phyloP scores from a whole-genome alignment of 345 rosid genomes.

The Murraya paniculata region DNA sequence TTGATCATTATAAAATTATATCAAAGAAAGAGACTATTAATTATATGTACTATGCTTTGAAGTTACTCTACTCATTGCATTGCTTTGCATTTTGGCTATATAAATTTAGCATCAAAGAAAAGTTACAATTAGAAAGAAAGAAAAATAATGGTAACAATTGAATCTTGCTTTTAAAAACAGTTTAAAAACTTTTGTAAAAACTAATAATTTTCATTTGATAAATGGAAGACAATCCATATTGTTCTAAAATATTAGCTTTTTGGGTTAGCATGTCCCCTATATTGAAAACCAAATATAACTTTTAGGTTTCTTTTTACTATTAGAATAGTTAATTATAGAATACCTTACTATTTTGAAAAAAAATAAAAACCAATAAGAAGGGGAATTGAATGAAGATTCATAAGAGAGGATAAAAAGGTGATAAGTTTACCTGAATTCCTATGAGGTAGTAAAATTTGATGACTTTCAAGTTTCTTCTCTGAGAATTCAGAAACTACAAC shows the following conservation, averaged over 20 bases:
- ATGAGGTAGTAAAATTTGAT: background rate
- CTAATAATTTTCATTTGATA: slow-evolving; percentile 1
- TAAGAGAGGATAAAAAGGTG: background rate
- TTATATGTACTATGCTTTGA: slow-evolving; percentile 21
- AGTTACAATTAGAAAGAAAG: slow-evolving; percentile 1
- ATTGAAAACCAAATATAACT: slow-evolving; percentile 2
- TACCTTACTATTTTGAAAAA: no score
- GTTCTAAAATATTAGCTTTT: slow-evolving; percentile 4
- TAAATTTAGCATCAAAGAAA: background rate
- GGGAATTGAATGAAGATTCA: slow-evolving; percentile 1
- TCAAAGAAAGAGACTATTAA: slow-evolving; percentile 8
- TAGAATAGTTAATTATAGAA: background rate
- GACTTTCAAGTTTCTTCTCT: background rate
- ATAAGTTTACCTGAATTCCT: background rate
- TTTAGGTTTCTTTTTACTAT: slow-evolving; percentile 15
- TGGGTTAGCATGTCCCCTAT: slow-evolving; percentile 9
- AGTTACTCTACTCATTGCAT: slow-evolving; percentile 40
- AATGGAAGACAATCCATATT: background rate
- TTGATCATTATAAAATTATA: background rate
- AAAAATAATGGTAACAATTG: background rate
- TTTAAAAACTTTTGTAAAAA: background rate
- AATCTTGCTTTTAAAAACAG: background rate
- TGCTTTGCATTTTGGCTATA: slow-evolving; percentile 2
- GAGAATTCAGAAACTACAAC: background rate
- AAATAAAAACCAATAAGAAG: background rate